Evolutionary conservation across 2,329 filamentous ascomycete species (phyloP), one percentile per base, ranked within the genome.

Genomic region (Beauveria pseudobassiana): DNA sequence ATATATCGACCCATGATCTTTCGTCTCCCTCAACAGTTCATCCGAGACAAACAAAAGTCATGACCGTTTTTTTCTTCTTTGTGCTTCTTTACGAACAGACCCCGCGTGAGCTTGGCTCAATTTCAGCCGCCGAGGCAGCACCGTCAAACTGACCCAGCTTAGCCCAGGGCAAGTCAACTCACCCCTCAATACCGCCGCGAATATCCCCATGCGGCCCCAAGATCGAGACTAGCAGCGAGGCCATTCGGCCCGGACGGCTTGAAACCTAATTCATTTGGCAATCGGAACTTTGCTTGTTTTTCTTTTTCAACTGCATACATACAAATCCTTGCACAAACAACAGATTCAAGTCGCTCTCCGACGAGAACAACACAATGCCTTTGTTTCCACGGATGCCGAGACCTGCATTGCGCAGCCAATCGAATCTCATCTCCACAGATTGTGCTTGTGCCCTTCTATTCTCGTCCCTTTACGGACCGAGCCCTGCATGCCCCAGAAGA

Each of bases 131-230:
- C 34, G 30, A 20, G 20, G 30, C 55, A 58, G 5, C 40, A 42
- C 30, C 43, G 12, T 30, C 50, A 22, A 40, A 14, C 14, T 38
- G 34, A 8, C 24, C 20, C 20, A 28, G 52, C 20, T 20, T 43
- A n/a, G 40, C n/a, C 30, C 55, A 49, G n/a, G 16, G 45, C 30
- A 24, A 58, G 26, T 48, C 30, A 56, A 46, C 10, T 28, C 48
- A 49, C 48, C 56, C 57, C 54, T 52, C 48, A 59, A 59, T 59
- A 45, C 38, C 48, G 57, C 57, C 57, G 57, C 46, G 57, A 59
- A 59, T 59, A 53, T 59, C 57, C 48, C 46, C 56, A 59, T 51
- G 46, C 24, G 46, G 56, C 56, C 38, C 57, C 57, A 59, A 38
- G 57, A 59, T 59, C 57, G 48, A 52, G n/a, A 22, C 28, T 10